Evolutionary conservation across 2,329 filamentous ascomycete species (phyloP).

Genomic region (Hypoxylon rubiginosum): DNA sequence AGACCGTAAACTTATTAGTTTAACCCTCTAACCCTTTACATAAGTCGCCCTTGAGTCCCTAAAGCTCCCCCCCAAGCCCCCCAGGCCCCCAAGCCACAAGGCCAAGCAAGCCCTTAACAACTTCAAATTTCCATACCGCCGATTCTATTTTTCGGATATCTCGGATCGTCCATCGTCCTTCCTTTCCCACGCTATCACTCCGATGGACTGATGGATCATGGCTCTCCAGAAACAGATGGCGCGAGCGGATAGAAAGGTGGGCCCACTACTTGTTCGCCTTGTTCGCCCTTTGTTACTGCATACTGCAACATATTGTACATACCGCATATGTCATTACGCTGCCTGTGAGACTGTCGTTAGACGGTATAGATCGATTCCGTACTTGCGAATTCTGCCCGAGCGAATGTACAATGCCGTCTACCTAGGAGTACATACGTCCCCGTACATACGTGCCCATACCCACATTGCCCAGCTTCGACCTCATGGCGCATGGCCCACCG

Average conservation of each 20-base stretch:
- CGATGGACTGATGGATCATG: slow-evolving; percentile 16
- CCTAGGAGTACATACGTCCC: slow-evolving; percentile 5
- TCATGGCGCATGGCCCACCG: slow-evolving; percentile 9
- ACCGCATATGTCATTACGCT: neutral
- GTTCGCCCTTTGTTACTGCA: neutral
- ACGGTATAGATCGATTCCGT: neutral
- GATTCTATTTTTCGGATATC: slow-evolving; percentile 34
- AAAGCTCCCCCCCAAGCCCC: neutral
- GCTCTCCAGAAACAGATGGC: slow-evolving; percentile 37
- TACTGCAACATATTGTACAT: neutral
- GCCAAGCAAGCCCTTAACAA: slow-evolving; percentile 27
- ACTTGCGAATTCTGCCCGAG: neutral
- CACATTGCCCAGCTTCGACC: slow-evolving; percentile 25
- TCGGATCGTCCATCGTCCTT: slow-evolving; percentile 37
- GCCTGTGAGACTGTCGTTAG: neutral
- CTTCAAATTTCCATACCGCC: slow-evolving; percentile 37
- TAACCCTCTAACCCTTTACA: too few species aligned
- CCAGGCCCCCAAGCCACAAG: too few species aligned
- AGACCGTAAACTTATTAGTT: neutral
- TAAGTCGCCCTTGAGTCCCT: too few species aligned
- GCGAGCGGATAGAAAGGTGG: slow-evolving; percentile 26
- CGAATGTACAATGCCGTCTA: slow-evolving; percentile 5
- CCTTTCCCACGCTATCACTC: slow-evolving; percentile 21
- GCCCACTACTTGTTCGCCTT: slow-evolving; percentile 9
- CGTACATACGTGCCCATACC: slow-evolving; percentile 7